Evolutionary conservation across 2,329 filamentous ascomycete species (phyloP), one percentile per base, ranked within the genome.

Genomic region (Passalora sequoiae): DNA sequence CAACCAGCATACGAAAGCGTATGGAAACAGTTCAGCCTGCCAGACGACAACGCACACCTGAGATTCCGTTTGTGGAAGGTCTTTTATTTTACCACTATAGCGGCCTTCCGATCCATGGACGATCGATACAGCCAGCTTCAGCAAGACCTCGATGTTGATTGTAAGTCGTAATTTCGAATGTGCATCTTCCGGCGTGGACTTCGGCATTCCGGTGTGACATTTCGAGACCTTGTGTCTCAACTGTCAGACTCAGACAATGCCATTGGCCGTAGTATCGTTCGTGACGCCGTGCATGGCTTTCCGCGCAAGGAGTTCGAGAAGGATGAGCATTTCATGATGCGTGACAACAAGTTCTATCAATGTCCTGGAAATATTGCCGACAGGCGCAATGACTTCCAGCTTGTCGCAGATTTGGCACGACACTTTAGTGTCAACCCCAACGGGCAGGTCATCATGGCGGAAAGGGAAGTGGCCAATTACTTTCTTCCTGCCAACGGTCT

Each of bases 321-420:
- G 12, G 21, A 30, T 7, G 20, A 22, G 12, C 21, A 38, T 13
- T 13, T 46, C 13, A 43, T 37, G 6, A 6, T 37, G 12, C 43
- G 44, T 24, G 44, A 30, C 27, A 44, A 41, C 10, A 43, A 41
- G 9, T 39, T 44, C 38, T 47, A 44, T 35, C 36, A 47, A 20
- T 29, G 38, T 21, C 12, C 17, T n/a, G 22, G 27, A 17, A 36
- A 44, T 6, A 17, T 33, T 9, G 24, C 15, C 12, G 20, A 24
- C 3, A 35, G n/a, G 9, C 4, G 25, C 12, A 19, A 31, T n/a
- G 38, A 35, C 10, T 4, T 50, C 12, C 37, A 37, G 24, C 38
- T 38, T 27, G 29, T 32, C 9, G 15, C 16, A 2, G 47, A 40
- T 30, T 6, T 42, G 25, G 3, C 25, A 41, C 19, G 40, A 28